These are phyloP conservation scores for Capronia epimyces DNA, from an alignment of 2,329 filamentous ascomycete species.

Conservation along the genomic window DNA sequence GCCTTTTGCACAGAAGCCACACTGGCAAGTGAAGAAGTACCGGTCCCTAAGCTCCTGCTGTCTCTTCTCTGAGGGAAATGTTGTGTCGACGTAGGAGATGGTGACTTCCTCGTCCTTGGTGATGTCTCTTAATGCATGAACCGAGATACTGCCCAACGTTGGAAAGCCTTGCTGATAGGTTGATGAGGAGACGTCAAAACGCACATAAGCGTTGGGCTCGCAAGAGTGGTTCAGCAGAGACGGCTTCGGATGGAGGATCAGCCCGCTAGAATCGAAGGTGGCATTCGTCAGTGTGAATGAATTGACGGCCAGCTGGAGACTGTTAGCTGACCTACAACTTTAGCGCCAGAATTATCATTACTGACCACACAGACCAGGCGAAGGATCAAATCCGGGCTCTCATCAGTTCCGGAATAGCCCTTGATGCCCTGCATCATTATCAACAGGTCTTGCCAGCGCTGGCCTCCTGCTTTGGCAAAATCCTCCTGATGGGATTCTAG, in stretches of 20 bases:
- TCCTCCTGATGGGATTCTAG: constrained; percentile 48
- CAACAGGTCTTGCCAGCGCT: constrained; percentile 46
- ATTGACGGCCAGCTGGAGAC: constrained; percentile 50
- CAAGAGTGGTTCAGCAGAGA: constrained; percentile 59
- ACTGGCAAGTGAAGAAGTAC: constrained; percentile 57
- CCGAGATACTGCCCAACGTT: constrained; percentile 13
- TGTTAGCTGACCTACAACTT: neutral
- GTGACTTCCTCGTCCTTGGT: constrained; percentile 53
- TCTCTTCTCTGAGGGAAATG: constrained; percentile 47
- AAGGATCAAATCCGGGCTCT: constrained; percentile 40
- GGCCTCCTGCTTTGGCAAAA: constrained; percentile 39
- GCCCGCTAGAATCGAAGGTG: constrained; percentile 53
- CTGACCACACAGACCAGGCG: constrained; percentile 37
- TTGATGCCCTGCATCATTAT: constrained; percentile 52
- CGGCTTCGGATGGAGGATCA: constrained; percentile 53
- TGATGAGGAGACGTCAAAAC: constrained; percentile 48
- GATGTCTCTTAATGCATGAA: constrained; percentile 46
- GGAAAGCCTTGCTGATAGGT: constrained; percentile 13
- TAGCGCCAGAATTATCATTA: neutral
- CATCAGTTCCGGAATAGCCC: constrained; percentile 47
- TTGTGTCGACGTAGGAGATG: constrained; percentile 58
- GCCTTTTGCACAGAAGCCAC: constrained; percentile 30
- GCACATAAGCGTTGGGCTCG: constrained; percentile 53
- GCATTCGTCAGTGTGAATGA: constrained; percentile 53
- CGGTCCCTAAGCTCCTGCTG: constrained; percentile 48